A percentile compares a stretch with the other conserved stretches of the same genome.
These are phyloP conservation scores for Suhomyces vadensis DNA, from an alignment of 805 yeast genomes.

Conservation along the genomic window DNA sequence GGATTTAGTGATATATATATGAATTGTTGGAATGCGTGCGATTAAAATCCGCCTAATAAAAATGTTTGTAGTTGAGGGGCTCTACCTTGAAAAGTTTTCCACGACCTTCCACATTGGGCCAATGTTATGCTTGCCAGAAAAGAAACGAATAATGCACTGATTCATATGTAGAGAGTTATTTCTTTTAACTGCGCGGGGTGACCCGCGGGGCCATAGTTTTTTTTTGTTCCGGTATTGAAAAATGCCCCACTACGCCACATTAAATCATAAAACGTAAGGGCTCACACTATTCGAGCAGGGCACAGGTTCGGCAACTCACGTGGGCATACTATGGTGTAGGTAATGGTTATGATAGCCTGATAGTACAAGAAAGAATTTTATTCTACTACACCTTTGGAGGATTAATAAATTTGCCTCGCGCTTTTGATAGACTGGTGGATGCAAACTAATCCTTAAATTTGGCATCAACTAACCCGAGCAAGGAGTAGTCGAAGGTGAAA, in stretches of 20 bases:
- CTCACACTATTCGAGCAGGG: not conserved
- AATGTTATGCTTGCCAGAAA: constrained; percentile 5
- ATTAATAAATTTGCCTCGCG: not conserved
- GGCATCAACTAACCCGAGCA: too few species aligned
- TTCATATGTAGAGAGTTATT: not conserved
- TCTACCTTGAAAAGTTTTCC: constrained; percentile 5
- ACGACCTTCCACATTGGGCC: constrained; percentile 1
- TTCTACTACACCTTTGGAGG: not conserved
- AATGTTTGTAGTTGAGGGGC: too few species aligned
- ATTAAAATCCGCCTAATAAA: not conserved
- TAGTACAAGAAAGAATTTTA: not conserved
- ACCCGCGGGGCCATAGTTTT: constrained; percentile 4
- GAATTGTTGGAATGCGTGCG: not conserved
- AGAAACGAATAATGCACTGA: constrained; percentile 1
- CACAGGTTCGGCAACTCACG: not conserved
- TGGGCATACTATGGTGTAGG: not conserved
- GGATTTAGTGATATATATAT: constrained; percentile 4
- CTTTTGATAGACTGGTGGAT: too few species aligned
- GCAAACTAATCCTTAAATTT: too few species aligned
- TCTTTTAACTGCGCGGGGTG: constrained; percentile 6
- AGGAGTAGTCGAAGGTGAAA: too few species aligned
- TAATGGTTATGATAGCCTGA: not conserved
- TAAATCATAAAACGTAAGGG: not conserved
- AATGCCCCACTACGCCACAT: constrained; percentile 1
- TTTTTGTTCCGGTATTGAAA: not conserved